Percentiles rank a stretch among this genome's conserved stretches.
Evolutionary conservation across 2,329 filamentous ascomycete species (phyloP).

Genomic region (Nakataea oryzae): DNA sequence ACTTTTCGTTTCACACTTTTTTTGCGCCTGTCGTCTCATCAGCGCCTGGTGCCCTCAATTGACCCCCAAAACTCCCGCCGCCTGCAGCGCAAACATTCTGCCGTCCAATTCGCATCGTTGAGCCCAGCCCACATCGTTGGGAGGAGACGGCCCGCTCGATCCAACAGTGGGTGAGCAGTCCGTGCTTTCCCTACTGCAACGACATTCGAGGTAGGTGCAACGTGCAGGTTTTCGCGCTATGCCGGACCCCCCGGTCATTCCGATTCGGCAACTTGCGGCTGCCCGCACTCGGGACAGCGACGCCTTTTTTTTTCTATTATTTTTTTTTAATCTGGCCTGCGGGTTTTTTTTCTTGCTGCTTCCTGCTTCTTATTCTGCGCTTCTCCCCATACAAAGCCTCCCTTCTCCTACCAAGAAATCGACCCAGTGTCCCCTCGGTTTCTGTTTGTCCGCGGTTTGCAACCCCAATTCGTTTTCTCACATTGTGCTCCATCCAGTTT

Average conservation of each 20-base stretch:
- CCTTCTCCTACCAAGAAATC: neutral
- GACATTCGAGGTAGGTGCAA: neutral
- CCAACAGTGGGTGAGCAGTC: neutral
- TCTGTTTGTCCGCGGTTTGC: conserved; percentile 1
- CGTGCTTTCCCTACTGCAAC: neutral
- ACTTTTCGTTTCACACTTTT: neutral
- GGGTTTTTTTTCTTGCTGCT: conserved; percentile 7
- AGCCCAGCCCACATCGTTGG: neutral
- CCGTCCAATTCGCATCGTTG: neutral
- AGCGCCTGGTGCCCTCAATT: neutral
- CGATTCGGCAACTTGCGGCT: conserved; percentile 1
- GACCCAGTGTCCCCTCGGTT: neutral
- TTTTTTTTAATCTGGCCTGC: conserved; percentile 6
- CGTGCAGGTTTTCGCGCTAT: neutral
- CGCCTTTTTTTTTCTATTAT: conserved; percentile 3
- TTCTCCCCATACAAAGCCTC: neutral
- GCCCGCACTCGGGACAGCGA: neutral
- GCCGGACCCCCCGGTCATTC: conserved; percentile 4
- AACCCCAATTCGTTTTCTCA: neutral
- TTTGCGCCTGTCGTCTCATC: neutral
- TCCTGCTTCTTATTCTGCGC: neutral
- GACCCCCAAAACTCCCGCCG: neutral
- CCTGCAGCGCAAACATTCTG: neutral
- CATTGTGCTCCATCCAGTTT: conserved; percentile 5
- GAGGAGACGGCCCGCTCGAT: neutral